These are phyloP conservation scores for Phlebiopsis flavidoalba DNA, from an alignment of 768 basidiomycete species.

Conservation along the genomic window DNA sequence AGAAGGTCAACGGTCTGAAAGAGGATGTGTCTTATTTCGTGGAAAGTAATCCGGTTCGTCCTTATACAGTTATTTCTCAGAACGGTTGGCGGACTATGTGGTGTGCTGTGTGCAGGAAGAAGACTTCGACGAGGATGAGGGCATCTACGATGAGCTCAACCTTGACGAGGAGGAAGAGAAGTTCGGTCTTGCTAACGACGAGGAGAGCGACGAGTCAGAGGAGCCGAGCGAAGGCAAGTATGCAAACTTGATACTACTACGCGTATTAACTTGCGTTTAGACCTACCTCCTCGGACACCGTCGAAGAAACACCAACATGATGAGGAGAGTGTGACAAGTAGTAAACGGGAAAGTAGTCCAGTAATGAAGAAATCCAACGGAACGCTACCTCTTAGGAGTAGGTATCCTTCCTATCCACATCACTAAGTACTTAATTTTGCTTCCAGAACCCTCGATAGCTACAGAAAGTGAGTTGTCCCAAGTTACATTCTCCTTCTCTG, in stretches of 20 bases:
- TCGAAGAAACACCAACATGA: conserved; percentile 62
- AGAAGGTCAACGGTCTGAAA: conserved; percentile 76
- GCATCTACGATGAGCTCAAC: conserved; percentile 96
- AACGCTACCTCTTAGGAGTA: conserved; percentile 66
- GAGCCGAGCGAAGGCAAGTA: conserved; percentile 63
- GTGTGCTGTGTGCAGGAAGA: conserved; percentile 62
- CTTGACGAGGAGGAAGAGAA: conserved; percentile 97
- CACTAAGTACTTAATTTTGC: conserved; percentile 14
- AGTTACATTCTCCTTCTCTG: background rate
- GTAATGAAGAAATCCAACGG: conserved; percentile 72
- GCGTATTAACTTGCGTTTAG: conserved; percentile 27
- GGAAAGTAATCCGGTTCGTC: conserved; percentile 87
- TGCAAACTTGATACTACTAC: background rate
- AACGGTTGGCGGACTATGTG: background rate
- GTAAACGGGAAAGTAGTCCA: conserved; percentile 75
- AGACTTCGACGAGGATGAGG: conserved; percentile 95
- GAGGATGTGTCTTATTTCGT: conserved; percentile 97
- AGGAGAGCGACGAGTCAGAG: conserved; percentile 77
- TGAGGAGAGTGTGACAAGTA: conserved; percentile 69
- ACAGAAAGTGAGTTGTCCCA: conserved; percentile 45
- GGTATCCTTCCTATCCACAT: conserved; percentile 20
- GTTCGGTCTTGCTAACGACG: conserved; percentile 70
- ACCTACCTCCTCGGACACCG: conserved; percentile 59
- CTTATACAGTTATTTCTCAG: background rate
- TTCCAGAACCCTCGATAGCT: conserved; percentile 58